A percentile compares a stretch with the other conserved stretches of the same genome.
Conservation (phyloP, 1,284 basidiomycete genomes). For the Thelephora terrestris region DNA sequence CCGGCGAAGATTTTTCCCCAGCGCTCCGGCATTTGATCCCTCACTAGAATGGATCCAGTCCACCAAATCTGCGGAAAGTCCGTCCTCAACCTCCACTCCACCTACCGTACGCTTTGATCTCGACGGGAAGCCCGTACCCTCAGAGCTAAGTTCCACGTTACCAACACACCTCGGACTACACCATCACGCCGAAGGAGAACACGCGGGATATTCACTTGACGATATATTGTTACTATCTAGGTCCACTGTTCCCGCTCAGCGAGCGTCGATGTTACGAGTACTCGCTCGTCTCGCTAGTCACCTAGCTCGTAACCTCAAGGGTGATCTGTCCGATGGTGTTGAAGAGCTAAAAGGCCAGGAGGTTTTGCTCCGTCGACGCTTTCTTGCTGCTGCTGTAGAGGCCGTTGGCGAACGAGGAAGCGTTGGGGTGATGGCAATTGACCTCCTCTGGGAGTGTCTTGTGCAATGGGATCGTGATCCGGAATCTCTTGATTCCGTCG, state of each 20-base stretch:
- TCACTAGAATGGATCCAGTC: conserved; percentile 68
- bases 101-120: conserved; percentile 62
- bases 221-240: conserved; percentile 79
- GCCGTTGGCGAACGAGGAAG: conserved; percentile 59
- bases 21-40: conserved; percentile 56
- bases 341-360: conserved; percentile 36
- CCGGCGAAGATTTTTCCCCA: conserved; percentile 76
- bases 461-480: conserved; percentile 46
- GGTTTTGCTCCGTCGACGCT: conserved; percentile 39
- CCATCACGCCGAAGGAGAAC: conserved; percentile 75
- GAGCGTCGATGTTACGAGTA: conserved; percentile 74
- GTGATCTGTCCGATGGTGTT: conserved; percentile 20
- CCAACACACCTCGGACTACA: conserved; percentile 84
- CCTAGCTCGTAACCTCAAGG: conserved; percentile 22
- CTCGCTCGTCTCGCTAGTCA: conserved; percentile 49
- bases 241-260: conserved; percentile 78
- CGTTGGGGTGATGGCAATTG: conserved; percentile 55
- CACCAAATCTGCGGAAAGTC: conserved; percentile 7
- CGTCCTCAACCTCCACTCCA: conserved; percentile 15
- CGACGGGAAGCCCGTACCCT: conserved; percentile 53
- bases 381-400: conserved; percentile 55
- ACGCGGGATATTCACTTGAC: conserved; percentile 82
- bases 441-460: conserved; percentile 61
- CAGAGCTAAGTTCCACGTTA: conserved; percentile 38
- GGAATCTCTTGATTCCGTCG: conserved; percentile 36